phyloP scores from a whole-genome alignment of 352 stramenopile genomes.

The Phytophthora pseudosyringae region DNA sequence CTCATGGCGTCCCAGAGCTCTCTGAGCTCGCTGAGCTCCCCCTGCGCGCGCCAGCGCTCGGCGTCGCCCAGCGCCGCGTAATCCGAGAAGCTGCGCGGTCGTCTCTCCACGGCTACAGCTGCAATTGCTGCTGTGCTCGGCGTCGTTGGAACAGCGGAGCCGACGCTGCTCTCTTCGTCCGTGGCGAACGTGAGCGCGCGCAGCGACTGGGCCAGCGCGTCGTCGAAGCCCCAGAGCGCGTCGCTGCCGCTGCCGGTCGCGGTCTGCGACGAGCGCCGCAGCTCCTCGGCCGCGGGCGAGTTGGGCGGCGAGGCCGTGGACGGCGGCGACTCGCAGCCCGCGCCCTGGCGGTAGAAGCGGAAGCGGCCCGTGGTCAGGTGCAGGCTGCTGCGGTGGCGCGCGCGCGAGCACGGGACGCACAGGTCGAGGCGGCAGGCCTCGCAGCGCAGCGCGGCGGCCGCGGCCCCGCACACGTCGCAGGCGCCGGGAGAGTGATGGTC shows the following conservation, averaged over 20 bases:
- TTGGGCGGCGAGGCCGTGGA: constrained; percentile 36
- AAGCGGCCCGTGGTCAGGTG: constrained; percentile 46
- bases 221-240: constrained; percentile 37
- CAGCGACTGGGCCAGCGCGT: constrained; percentile 54
- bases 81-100: constrained; percentile 73
- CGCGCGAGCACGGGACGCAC: constrained; percentile 48
- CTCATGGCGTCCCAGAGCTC: constrained; percentile 67
- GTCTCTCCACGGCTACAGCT: constrained; percentile 12
- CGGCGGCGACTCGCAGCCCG: constrained; percentile 32
- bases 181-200: constrained; percentile 49
- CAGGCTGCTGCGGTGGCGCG: constrained; percentile 52
- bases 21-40: constrained; percentile 20
- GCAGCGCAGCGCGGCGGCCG: constrained; percentile 43
- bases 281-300: constrained; percentile 28
- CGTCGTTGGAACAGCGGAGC: background rate
- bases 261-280: constrained; percentile 16
- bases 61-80: constrained; percentile 51
- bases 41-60: constrained; percentile 30
- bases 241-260: constrained; percentile 15
- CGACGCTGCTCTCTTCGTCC: constrained; percentile 11
- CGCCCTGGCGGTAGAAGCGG: constrained; percentile 28
- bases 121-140: no score
- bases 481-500: constrained; percentile 15
- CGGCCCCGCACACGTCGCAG: constrained; percentile 57
- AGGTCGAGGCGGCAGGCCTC: constrained; percentile 55